phyloP scores from a whole-genome alignment of 805 yeast species.

The Pichia scutulata region DNA sequence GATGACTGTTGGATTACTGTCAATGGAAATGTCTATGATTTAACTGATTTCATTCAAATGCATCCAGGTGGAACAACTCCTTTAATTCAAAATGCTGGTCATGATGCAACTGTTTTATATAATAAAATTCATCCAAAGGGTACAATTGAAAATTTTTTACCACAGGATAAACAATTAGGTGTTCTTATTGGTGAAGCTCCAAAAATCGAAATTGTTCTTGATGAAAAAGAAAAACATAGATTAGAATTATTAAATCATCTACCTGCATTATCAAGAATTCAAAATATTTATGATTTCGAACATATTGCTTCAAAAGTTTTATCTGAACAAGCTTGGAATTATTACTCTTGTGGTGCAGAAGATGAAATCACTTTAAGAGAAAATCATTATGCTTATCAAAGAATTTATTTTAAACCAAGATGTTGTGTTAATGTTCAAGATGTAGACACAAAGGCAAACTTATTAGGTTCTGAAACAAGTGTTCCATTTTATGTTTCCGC shows the following conservation, averaged over 20 bases:
- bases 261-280: constrained; percentile 68
- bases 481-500: constrained; percentile 88
- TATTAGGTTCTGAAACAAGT: constrained; percentile 61
- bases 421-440: constrained; percentile 70
- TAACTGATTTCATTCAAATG: constrained; percentile 42
- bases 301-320: constrained; percentile 72
- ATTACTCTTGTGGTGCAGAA: constrained; percentile 85
- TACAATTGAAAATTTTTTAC: constrained; percentile 57
- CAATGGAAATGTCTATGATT: constrained; percentile 74
- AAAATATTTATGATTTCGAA: constrained; percentile 82
- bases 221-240: constrained; percentile 37
- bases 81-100: constrained; percentile 41
- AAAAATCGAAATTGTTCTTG: constrained; percentile 27
- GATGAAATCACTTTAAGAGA: constrained; percentile 87
- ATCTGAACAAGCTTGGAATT: constrained; percentile 81
- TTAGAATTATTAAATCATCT: constrained; percentile 37
- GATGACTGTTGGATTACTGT: constrained; percentile 81
- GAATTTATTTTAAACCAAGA: constrained; percentile 81
- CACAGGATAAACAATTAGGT: constrained; percentile 57
- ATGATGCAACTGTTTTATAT: constrained; percentile 58
- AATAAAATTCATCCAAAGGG: constrained; percentile 89
- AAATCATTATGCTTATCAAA: constrained; percentile 81
- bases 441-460: constrained; percentile 59
- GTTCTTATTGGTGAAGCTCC: constrained; percentile 29
- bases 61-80: constrained; percentile 48